Conservation (phyloP, 306 rosid genomes). For the Cicer pinnatifidum region DNA sequence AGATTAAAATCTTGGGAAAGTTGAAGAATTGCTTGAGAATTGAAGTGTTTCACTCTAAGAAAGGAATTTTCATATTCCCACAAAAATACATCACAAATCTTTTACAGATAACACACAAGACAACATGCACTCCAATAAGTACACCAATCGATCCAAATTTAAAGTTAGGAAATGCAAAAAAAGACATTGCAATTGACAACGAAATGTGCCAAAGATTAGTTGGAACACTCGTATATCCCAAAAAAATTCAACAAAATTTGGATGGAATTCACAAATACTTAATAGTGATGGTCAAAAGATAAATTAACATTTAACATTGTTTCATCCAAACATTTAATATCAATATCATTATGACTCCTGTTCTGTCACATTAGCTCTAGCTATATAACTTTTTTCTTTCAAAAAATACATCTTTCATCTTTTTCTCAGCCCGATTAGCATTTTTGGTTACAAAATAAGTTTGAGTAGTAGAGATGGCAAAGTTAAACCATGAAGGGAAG, state of each 20-base stretch:
- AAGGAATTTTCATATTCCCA: no score
- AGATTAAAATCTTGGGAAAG: no score
- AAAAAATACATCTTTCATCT: background rate
- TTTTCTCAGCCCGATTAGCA: conserved; percentile 1
- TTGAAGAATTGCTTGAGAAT: no score
- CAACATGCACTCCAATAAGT: no score
- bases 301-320: background rate
- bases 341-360: background rate
- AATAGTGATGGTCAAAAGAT: conserved; percentile 2
- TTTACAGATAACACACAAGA: no score
- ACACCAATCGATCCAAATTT: no score
- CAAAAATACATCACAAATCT: no score
- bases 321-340: conserved; percentile 14
- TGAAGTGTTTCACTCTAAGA: no score
- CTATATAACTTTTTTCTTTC: conserved; percentile 9
- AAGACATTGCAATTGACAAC: no score
- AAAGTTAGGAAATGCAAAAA: no score
- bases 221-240: background rate
- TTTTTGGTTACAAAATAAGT: conserved; percentile 18
- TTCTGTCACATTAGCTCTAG: conserved; percentile 4
- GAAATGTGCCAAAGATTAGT: no score
- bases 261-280: background rate
- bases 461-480: conserved; percentile 56
- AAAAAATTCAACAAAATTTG: background rate
- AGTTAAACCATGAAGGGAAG: conserved; percentile 66